phyloP scores from a whole-genome alignment of 2,329 filamentous ascomycete genomes.

The Stachybotrys echinatus region DNA sequence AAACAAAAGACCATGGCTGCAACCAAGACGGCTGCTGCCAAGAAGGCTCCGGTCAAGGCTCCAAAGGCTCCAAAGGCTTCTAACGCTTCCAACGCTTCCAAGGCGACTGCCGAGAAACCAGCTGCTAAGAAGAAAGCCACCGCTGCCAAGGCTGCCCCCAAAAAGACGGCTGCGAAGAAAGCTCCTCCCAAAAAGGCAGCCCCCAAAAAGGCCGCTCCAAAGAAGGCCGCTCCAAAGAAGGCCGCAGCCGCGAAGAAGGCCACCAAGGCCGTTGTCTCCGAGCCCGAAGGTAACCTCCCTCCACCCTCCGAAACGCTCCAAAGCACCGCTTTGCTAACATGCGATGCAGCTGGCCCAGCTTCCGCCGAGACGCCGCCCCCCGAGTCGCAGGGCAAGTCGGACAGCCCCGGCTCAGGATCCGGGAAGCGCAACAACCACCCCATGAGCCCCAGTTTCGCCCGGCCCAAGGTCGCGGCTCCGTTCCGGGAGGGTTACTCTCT shows the following conservation, averaged over 20 bases:
- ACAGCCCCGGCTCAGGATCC: background rate
- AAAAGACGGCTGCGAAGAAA: background rate
- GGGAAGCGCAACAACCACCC: background rate
- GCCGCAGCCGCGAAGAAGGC: background rate
- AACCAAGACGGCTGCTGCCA: no score
- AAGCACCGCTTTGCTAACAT: background rate
- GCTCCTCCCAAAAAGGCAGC: background rate
- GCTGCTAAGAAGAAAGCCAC: background rate
- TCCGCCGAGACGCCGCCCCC: background rate
- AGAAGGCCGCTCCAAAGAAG: background rate
- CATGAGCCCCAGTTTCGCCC: background rate
- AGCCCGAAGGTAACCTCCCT: background rate
- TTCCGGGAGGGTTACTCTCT: background rate
- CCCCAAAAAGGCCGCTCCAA: background rate
- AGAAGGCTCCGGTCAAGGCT: no score
- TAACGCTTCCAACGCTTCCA: no score
- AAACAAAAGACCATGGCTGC: no score
- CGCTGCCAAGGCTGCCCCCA: background rate
- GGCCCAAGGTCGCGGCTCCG: no score
- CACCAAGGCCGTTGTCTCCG: background rate
- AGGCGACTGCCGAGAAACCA: background rate
- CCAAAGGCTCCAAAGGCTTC: no score
- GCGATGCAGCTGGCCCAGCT: background rate
- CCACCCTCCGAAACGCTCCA: background rate
- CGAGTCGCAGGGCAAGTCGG: background rate